Conservation (phyloP, 1,284 basidiomycete species). For the Pholiota adiposa region DNA sequence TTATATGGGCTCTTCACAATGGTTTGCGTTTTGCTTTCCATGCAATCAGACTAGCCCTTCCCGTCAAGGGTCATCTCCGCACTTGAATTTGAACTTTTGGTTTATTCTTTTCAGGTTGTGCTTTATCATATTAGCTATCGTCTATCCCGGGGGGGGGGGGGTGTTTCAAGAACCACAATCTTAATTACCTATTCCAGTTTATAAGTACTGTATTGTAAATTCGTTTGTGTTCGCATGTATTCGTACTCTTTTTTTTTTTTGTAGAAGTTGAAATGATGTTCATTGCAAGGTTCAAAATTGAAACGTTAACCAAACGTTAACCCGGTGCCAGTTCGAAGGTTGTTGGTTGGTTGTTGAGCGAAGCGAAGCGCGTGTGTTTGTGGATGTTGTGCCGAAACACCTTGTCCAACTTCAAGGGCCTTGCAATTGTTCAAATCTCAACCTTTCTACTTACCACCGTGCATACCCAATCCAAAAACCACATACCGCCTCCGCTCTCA, state of each 20-base stretch:
- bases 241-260: conserved; percentile 8
- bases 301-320: too few relatives aligned
- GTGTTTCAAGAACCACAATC: conserved; percentile 5
- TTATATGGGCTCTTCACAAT: conserved; percentile 67
- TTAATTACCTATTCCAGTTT: conserved; percentile 10
- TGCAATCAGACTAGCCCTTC: conserved; percentile 53
- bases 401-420: too few relatives aligned
- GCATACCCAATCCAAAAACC: not conserved
- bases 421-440: not conserved
- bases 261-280: conserved; percentile 1
- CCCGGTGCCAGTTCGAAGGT: too few relatives aligned
- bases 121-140: conserved; percentile 12
- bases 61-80: conserved; percentile 43
- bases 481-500: not conserved
- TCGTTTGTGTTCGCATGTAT: conserved; percentile 11
- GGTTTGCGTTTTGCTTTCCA: conserved; percentile 61
- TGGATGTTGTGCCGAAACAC: conserved; percentile 8
- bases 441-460: not conserved
- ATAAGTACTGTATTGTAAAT: conserved; percentile 4
- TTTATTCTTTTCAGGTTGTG: conserved; percentile 9
- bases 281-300: too few relatives aligned
- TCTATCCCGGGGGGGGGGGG: conserved; percentile 7
- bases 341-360: too few relatives aligned
- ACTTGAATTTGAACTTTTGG: conserved; percentile 19
- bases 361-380: conserved; percentile 7